A percentile compares a stretch with the other conserved stretches of the same genome.
Conservation (phyloP, 169 alveolate species). For the Plasmodium sp. region DNA sequence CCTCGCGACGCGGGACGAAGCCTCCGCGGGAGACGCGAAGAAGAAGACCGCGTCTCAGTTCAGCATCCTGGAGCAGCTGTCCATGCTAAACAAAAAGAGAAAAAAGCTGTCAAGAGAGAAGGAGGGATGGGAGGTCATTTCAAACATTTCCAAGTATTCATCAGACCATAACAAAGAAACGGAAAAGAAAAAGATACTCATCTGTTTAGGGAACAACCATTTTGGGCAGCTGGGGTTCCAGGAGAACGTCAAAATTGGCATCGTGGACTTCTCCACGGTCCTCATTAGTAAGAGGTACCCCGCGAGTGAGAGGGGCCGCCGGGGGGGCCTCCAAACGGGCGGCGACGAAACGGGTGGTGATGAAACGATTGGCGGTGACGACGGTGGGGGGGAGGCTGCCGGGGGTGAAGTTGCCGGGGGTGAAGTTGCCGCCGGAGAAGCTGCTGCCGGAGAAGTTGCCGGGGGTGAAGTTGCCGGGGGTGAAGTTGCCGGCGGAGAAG, state of each 20-base stretch:
- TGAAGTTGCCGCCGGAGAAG: not conserved
- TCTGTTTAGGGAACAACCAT: constrained; percentile 50
- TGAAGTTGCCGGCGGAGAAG: not conserved
- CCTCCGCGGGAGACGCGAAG: not conserved
- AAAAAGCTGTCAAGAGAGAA: not conserved
- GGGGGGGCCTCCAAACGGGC: not conserved
- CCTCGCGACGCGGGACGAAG: not conserved
- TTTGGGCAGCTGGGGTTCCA: constrained; percentile 59
- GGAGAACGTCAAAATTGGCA: constrained; percentile 15
- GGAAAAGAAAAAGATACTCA: constrained; percentile 48
- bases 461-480: not conserved
- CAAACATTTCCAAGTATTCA: constrained; percentile 63
- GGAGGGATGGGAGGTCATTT: constrained; percentile 36
- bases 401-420: not conserved
- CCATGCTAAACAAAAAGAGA: constrained; percentile 18
- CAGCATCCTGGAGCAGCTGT: constrained; percentile 28
- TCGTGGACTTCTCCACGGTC: constrained; percentile 20
- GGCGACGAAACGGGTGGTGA: not conserved
- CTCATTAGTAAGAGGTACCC: not conserved
- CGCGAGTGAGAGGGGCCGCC: not conserved
- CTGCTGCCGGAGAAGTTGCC: not conserved
- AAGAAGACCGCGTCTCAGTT: not conserved
- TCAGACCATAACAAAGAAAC: constrained; percentile 46
- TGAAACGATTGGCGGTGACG: not conserved
- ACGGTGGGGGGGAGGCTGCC: not conserved